Evolutionary conservation across 164 flowering plant species (phyloP), one percentile per base, ranked within the genome.

Genomic region (grape (Vitis vinifera)): DNA sequence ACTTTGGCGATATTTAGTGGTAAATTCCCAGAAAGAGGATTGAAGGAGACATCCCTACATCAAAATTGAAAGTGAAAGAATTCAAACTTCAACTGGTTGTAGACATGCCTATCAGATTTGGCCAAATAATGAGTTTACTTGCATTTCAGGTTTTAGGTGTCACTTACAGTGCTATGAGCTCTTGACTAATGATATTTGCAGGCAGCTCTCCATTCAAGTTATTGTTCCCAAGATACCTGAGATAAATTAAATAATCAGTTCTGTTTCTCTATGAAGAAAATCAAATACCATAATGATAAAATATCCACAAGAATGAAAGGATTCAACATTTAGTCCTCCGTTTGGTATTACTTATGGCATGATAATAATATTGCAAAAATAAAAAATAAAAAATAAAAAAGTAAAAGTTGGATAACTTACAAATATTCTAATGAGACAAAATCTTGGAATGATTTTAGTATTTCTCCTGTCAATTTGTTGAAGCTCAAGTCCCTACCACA

Each of bases 171-270:
- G 85, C 83, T 19, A 68, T 56, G 51, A 84, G 87, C 12, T 60
- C 63, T 71, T 84, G 70, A 67, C 75, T 63, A 51, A 76, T 65
- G 65, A 81, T 74, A 30, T 75, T 75, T 65, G 63, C 59, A 52
- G 87, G 83, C 5, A 82, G 65, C 64, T 74, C 69, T 55, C 85
- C 87, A 50, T 3, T 70, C 62, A 84, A 76, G 72, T 72, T 78
- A 68, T 84, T 84, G 70, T 69, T 80, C 66, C 87, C 87, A 70
- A 84, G 85, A 76, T 76, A 84, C 66, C 87, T 84, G 87, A 59
- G 62, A 71, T 47, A 64, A 3, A 63, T 2, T 37, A 49, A 62
- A 9, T 53, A 29, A 23, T 10, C 12, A 7, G 27, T 1, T 0
- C 27, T 23, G 27, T 23, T 23, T 16, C 23, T 69, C 55, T 11